Evolutionary conservation across 768 basidiomycete genomes (phyloP).

Genomic region (Heimioporus sp.): DNA sequence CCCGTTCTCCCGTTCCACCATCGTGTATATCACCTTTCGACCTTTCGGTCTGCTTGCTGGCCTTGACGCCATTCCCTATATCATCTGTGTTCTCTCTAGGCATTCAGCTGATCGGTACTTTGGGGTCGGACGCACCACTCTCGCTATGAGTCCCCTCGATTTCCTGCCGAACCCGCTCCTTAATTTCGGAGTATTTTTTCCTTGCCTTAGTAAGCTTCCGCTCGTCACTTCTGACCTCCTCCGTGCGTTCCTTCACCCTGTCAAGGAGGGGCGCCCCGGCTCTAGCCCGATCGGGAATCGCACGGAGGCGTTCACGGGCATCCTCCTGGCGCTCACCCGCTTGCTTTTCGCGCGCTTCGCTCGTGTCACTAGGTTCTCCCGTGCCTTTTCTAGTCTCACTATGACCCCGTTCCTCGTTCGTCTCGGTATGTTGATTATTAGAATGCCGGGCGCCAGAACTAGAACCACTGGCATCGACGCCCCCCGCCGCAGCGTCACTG

Average conservation of each 20-base stretch:
- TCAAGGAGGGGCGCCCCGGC: slow-evolving; percentile 18
- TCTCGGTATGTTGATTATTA: too few species aligned
- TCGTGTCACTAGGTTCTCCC: not conserved
- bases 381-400: too few species aligned
- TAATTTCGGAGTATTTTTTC: slow-evolving; percentile 13
- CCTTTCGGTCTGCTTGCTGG: slow-evolving; percentile 2
- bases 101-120: slow-evolving; percentile 7
- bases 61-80: slow-evolving; percentile 1
- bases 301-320: too few species aligned
- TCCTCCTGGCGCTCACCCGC: not conserved
- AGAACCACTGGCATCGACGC: too few species aligned
- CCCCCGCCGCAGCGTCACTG: too few species aligned
- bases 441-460: too few species aligned
- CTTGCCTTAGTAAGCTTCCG: slow-evolving; percentile 17
- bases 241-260: slow-evolving; percentile 12
- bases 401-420: too few species aligned
- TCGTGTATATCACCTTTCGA: not conserved
- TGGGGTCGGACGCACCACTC: slow-evolving; percentile 4
- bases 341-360: slow-evolving; percentile 6
- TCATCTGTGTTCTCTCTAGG: slow-evolving; percentile 6
- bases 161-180: slow-evolving; percentile 8
- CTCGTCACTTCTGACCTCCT: slow-evolving; percentile 14
- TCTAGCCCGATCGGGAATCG: slow-evolving; percentile 3
- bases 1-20: slow-evolving; percentile 1
- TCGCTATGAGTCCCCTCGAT: slow-evolving; percentile 5